A percentile compares a stretch with the other conserved stretches of the same genome.
Evolutionary conservation across 1,284 basidiomycete genomes (phyloP).

Genomic region (Leccinum angustisporum): DNA sequence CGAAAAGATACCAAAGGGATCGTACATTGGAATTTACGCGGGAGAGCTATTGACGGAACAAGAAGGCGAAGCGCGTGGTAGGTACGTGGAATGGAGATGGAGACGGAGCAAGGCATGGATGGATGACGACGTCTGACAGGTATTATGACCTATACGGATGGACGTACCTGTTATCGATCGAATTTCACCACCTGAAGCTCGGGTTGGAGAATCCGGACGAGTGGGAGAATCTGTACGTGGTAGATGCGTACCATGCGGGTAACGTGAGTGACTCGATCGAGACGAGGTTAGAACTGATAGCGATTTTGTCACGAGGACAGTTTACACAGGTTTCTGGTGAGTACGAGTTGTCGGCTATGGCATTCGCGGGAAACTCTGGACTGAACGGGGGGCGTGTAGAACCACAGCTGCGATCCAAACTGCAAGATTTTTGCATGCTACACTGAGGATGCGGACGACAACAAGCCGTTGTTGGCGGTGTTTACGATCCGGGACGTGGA

Average conservation of each 20-base stretch:
- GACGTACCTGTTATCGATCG: constrained; percentile 82
- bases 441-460: constrained; percentile 61
- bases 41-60: constrained; percentile 78
- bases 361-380: neutral
- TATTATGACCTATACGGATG: constrained; percentile 74
- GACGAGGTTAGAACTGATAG: constrained; percentile 11
- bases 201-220: constrained; percentile 38
- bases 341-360: constrained; percentile 22
- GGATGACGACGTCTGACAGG: constrained; percentile 37
- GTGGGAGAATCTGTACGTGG: constrained; percentile 45
- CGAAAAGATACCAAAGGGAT: constrained; percentile 63
- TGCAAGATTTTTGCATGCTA: constrained; percentile 70
- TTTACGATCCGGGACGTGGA: constrained; percentile 69
- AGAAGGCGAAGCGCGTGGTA: constrained; percentile 66
- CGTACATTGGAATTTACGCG: constrained; percentile 82
- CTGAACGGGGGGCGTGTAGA: constrained; percentile 43
- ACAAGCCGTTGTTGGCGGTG: constrained; percentile 64
- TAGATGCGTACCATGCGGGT: constrained; percentile 87
- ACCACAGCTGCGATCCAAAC: constrained; percentile 90
- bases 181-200: constrained; percentile 65
- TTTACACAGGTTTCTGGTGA: constrained; percentile 67
- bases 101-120: neutral
- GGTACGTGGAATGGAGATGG: constrained; percentile 43
- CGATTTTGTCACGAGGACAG: constrained; percentile 36
- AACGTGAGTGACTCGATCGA: constrained; percentile 55